Percentiles rank a stretch among this genome's conserved stretches.
phyloP scores from a whole-genome alignment of 2,329 filamentous ascomycete species.

The Pyrenophora graminea region DNA sequence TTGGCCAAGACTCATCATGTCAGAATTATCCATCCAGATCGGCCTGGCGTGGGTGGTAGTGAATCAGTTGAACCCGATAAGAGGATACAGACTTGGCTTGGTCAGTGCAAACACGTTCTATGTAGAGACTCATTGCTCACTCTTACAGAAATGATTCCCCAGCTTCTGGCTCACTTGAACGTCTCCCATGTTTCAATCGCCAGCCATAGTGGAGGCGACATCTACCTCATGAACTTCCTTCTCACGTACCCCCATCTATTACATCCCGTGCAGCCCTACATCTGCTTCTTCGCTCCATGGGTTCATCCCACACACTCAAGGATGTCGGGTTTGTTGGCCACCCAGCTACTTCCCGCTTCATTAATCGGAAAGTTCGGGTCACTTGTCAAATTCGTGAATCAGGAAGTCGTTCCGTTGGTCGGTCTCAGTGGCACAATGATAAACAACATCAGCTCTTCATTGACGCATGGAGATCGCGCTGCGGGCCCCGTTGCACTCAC shows the following conservation, averaged over 20 bases:
- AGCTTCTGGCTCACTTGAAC: slow-evolving; percentile 33
- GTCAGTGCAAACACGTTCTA: slow-evolving; percentile 6
- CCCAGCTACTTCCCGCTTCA: slow-evolving; percentile 31
- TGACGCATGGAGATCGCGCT: slow-evolving; percentile 6
- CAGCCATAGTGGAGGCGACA: slow-evolving; percentile 38
- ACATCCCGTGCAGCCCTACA: slow-evolving; percentile 31
- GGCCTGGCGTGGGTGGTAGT: slow-evolving; percentile 37
- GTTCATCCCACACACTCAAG: slow-evolving; percentile 37
- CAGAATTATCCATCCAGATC: slow-evolving; percentile 37
- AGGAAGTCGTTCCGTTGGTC: slow-evolving; percentile 30
- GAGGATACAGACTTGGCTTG: slow-evolving; percentile 34
- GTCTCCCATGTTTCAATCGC: slow-evolving; percentile 39
- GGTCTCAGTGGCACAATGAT: slow-evolving; percentile 26
- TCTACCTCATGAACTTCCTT: slow-evolving; percentile 38
- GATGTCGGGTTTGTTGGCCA: slow-evolving; percentile 24
- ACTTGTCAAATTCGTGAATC: slow-evolving; percentile 25
- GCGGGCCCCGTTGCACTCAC: slow-evolving; percentile 21
- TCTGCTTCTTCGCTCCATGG: slow-evolving; percentile 41
- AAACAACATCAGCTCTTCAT: slow-evolving; percentile 17
- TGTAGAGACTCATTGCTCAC: neutral
- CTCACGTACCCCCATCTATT: slow-evolving; percentile 34
- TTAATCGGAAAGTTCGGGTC: slow-evolving; percentile 32
- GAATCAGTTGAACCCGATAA: slow-evolving; percentile 30
- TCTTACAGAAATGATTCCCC: slow-evolving; percentile 34
- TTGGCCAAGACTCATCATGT: slow-evolving; percentile 32